These are phyloP conservation scores for Ophiostoma angusticollis DNA, from an alignment of 2,329 filamentous ascomycete species.

Conservation along the genomic window DNA sequence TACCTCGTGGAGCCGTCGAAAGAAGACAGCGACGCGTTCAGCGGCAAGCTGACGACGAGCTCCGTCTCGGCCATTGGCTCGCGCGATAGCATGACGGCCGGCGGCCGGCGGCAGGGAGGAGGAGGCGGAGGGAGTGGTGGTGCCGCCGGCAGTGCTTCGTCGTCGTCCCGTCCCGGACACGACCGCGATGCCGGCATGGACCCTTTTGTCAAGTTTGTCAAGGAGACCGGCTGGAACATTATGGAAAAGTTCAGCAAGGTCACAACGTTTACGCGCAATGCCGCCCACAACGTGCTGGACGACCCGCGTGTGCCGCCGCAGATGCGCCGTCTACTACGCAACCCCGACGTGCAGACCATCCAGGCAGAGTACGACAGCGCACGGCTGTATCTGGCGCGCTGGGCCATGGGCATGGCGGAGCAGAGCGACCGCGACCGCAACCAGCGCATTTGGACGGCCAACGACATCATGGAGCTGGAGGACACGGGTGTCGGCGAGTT, in stretches of 20 bases:
- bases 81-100: slow-evolving; percentile 24
- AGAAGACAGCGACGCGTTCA: slow-evolving; percentile 69
- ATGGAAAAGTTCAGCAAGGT: slow-evolving; percentile 96
- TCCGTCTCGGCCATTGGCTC: slow-evolving; percentile 30
- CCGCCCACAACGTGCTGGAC: slow-evolving; percentile 82
- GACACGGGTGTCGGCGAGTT: slow-evolving; percentile 93
- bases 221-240: slow-evolving; percentile 91
- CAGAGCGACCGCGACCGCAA: slow-evolving; percentile 82
- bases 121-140: not conserved
- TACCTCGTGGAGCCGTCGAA: slow-evolving; percentile 80
- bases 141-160: not conserved
- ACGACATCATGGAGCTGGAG: slow-evolving; percentile 85
- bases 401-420: slow-evolving; percentile 98
- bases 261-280: slow-evolving; percentile 85
- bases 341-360: slow-evolving; percentile 86
- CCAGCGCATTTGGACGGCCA: slow-evolving; percentile 83
- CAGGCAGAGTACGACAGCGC: slow-evolving; percentile 98
- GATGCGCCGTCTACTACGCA: slow-evolving; percentile 69
- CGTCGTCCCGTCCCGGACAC: too few relatives aligned
- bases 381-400: slow-evolving; percentile 81
- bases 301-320: slow-evolving; percentile 86
- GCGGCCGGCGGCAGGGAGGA: slow-evolving; percentile 23
- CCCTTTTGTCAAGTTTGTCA: slow-evolving; percentile 82
- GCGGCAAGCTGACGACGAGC: slow-evolving; percentile 42
- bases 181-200: slow-evolving; percentile 66